These are phyloP conservation scores for Hypsizygus ulmarius DNA, from an alignment of 1,284 basidiomycete species.

Conservation along the genomic window DNA sequence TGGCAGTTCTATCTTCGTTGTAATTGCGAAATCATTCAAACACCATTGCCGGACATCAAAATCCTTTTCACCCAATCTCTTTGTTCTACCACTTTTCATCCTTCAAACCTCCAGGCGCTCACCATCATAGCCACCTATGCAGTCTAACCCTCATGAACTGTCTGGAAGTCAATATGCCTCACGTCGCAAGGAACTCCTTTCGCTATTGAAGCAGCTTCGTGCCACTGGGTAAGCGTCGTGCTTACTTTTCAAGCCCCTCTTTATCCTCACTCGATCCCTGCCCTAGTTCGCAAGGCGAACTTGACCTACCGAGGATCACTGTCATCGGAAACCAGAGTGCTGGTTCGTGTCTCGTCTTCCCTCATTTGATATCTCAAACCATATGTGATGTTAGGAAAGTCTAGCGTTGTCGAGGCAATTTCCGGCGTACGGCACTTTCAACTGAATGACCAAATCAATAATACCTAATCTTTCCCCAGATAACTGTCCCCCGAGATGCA, in stretches of 20 bases:
- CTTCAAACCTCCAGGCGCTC: too few relatives aligned
- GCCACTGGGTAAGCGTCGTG: conserved; percentile 23
- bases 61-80: too few relatives aligned
- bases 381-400: conserved; percentile 27
- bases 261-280: neutral
- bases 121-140: neutral
- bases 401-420: conserved; percentile 40
- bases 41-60: too few relatives aligned
- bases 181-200: conserved; percentile 21
- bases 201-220: conserved; percentile 23
- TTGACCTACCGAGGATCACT: conserved; percentile 36
- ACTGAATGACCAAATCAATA: neutral
- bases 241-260: neutral
- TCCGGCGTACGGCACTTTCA: conserved; percentile 29
- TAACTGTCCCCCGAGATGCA: conserved; percentile 36
- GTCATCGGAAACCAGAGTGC: conserved; percentile 44
- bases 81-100: too few relatives aligned
- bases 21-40: too few relatives aligned
- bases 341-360: conserved; percentile 22
- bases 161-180: conserved; percentile 12
- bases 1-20: too few relatives aligned
- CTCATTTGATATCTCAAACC: neutral
- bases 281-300: conserved; percentile 31
- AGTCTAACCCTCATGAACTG: neutral
- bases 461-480: conserved; percentile 15